phyloP scores from a whole-genome alignment of 2,329 filamentous ascomycete species.

The Fusarium setosum region DNA sequence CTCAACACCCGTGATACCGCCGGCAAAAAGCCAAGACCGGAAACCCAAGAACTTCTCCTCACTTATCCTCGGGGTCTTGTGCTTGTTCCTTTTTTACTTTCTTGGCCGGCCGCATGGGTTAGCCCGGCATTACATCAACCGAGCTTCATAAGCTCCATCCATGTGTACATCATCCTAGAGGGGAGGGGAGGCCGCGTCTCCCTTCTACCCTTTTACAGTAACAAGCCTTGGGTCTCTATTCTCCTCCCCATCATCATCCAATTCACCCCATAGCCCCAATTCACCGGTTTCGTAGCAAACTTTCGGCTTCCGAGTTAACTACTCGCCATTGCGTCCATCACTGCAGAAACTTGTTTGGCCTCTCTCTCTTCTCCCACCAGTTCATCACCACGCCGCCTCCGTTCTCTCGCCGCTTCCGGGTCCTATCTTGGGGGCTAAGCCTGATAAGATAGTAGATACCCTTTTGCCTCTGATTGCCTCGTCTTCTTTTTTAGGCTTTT shows the following conservation, averaged over 20 bases:
- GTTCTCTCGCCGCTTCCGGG: not conserved
- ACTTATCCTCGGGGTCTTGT: not conserved
- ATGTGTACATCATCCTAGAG: conserved; percentile 24
- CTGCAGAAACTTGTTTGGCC: not conserved
- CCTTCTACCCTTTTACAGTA: not conserved
- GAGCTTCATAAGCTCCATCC: conserved; percentile 4
- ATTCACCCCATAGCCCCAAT: not conserved
- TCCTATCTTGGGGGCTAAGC: not conserved
- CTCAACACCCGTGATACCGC: conserved; percentile 6
- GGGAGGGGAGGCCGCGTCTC: conserved; percentile 29
- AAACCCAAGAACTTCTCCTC: conserved; percentile 1
- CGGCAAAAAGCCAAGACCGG: not conserved
- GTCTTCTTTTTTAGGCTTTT: conserved; percentile 25
- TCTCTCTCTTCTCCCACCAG: not conserved
- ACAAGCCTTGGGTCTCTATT: conserved; percentile 6
- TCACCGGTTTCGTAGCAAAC: not conserved
- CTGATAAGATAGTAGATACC: conserved; percentile 5
- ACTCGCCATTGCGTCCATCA: not conserved
- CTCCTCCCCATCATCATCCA: not conserved
- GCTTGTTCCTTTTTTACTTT: not conserved
- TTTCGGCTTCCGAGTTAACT: not conserved
- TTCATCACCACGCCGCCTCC: not conserved
- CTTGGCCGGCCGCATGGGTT: not conserved
- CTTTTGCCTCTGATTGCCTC: not conserved
- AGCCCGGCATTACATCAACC: conserved; percentile 11